phyloP scores from a whole-genome alignment of 108 stramenopile species.

The Nitzschia inconspicua region DNA sequence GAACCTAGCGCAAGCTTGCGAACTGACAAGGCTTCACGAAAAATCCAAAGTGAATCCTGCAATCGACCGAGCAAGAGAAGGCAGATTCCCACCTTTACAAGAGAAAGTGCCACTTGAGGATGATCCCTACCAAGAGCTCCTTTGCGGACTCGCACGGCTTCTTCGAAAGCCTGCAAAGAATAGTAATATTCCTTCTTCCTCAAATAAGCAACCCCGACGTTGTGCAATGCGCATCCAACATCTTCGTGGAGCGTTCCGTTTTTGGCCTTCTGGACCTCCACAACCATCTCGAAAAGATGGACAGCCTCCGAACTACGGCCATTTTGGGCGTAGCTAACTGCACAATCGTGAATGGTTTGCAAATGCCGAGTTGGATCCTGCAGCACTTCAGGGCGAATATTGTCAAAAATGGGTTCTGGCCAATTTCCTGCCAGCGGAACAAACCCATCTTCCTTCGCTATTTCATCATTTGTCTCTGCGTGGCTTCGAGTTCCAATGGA shows the following conservation, averaged over 20 bases:
- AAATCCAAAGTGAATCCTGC: conserved; percentile 46
- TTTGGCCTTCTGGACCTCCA: conserved; percentile 29
- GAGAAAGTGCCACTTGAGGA: conserved; percentile 52
- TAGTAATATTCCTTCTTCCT: conserved; percentile 29
- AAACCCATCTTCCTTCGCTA: conserved; percentile 53
- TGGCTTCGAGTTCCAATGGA: conserved; percentile 11
- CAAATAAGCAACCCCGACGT: conserved; percentile 49
- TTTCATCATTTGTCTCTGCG: too few species aligned
- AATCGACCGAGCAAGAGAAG: conserved; percentile 42
- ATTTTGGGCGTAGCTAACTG: conserved; percentile 12
- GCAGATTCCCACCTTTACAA: conserved; percentile 52
- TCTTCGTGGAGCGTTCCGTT: conserved; percentile 40
- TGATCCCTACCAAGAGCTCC: conserved; percentile 44
- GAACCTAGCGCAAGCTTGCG: conserved; percentile 42
- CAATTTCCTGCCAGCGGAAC: conserved; percentile 41
- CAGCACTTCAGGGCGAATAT: conserved; percentile 16
- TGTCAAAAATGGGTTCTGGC: conserved; percentile 7
- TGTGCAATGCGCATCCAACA: conserved; percentile 51
- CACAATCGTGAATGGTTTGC: conserved; percentile 22
- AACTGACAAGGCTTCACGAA: conserved; percentile 51
- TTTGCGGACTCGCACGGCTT: conserved; percentile 50
- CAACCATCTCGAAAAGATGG: conserved; percentile 33
- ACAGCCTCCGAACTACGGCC: conserved; percentile 29
- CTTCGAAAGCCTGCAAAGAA: conserved; percentile 51
- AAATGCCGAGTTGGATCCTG: conserved; percentile 16